Evolutionary conservation across 768 basidiomycete species (phyloP), one percentile per base, ranked within the genome.

Genomic region (Cystoderma amianthinum): DNA sequence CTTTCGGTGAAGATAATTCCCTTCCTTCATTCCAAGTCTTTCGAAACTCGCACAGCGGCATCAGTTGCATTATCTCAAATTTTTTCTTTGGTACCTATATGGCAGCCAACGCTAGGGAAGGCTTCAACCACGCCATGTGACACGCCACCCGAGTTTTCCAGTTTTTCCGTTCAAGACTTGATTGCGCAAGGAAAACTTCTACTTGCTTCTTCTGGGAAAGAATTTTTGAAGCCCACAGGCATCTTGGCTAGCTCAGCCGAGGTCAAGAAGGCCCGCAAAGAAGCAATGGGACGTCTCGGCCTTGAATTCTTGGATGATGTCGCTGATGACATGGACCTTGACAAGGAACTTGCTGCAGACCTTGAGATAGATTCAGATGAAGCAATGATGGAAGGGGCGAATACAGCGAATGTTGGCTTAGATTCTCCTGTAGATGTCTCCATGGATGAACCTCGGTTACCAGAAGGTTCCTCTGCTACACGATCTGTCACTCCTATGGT

Each of bases 151-250:
- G 76, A 78, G 2, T 94, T 83, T 44, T 80, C 83, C 7, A 70
- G 71, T 7, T 87, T 94, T 55, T 86, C 86, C 13, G 79, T 95
- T 13, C 68, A 72, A 45, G 80, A 86, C 36, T 68, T 93, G 16
- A 74, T 96, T 47, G 60, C 78, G n/a, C 82, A 81, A 43, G 82
- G 83, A 4, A 79, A 76, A 18, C 74, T 90, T 2, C 74, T 99
- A 3, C 72, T 99, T 2, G 87, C 90, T 1, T 95, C 91, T 2
- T 93, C 94, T 0, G 95, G 95, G 4, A 92, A 91, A 53, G 95
- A 99, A 60, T 98, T 92, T 47, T 57, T 65, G 16, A 88, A 81
- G 52, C 85, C 85, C 2, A 58, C 77, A 3, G 82, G 80, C 10
- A 84, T 88, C 38, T 69, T 85, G 23, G 73, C 82, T 4, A 86